Evolutionary conservation across 108 stramenopile species (phyloP).

Genomic region (Stephanodiscus triporus): DNA sequence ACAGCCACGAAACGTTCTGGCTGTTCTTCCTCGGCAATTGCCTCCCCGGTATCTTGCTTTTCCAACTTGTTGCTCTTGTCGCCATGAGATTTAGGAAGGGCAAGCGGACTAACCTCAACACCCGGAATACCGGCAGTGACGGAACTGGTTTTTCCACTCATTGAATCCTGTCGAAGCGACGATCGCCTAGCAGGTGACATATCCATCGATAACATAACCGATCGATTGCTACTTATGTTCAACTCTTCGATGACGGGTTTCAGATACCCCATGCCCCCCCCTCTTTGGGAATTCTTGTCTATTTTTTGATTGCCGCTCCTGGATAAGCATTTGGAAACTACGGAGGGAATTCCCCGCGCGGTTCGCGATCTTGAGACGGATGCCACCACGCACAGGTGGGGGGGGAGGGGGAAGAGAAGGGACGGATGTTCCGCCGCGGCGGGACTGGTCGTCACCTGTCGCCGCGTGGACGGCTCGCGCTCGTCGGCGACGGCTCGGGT

Average conservation of each 20-base stretch:
- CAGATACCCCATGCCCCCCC: neutral
- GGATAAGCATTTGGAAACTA: constrained; percentile 17
- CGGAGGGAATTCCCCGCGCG: constrained; percentile 30
- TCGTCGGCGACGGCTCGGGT: neutral
- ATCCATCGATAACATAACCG: neutral
- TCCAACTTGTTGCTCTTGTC: neutral
- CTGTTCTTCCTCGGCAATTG: neutral
- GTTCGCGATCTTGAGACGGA: constrained; percentile 23
- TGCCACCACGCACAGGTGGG: constrained; percentile 23
- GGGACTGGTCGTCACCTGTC: neutral
- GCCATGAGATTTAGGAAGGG: neutral
- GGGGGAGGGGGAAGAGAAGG: constrained; percentile 28
- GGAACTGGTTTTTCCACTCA: neutral
- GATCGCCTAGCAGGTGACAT: neutral
- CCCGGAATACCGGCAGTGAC: neutral
- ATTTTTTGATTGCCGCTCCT: too few species aligned
- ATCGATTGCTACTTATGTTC: neutral
- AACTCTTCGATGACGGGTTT: neutral
- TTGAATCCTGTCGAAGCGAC: neutral
- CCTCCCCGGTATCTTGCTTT: neutral
- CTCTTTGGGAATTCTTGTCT: neutral
- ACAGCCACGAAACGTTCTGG: constrained; percentile 35
- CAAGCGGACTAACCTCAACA: neutral
- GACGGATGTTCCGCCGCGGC: constrained; percentile 8
- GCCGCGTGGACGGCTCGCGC: neutral